Evolutionary conservation across 2,329 filamentous ascomycete species (phyloP), one percentile per base, ranked within the genome.

Genomic region (Bretziella fagacearum): DNA sequence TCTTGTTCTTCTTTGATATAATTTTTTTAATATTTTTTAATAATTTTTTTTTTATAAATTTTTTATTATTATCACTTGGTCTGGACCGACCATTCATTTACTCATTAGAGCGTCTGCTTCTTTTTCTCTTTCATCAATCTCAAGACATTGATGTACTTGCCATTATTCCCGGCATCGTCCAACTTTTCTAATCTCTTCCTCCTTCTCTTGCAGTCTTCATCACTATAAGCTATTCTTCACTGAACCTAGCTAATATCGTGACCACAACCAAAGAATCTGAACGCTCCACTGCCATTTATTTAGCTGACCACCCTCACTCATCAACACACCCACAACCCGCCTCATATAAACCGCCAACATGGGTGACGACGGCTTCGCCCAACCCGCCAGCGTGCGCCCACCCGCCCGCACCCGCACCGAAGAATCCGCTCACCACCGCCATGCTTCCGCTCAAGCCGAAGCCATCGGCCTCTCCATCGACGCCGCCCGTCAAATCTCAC

Each of bases 351-450:
- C n/a, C 10, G 18, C 37, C 32, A 47, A 15, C 7, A 50, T 47
- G 48, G 44, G 39, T 27, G 44, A 50, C 27, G 48, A 50, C 20
- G 48, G 48, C 45, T 44, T 44, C 18, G 26, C 33, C 10, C 48
- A 39, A 29, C 32, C 48, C 18, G 11, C 22, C 15, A 6, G 20
- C 15, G 27, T 43, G 18, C 46, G 30, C 5, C 39, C 48, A n/a
- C 48, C 48, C 1, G 26, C 41, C 3, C 48, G 48, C 10, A 40
- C 48, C 11, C 29, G 35, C 33, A 47, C 44, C 11, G 32, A 50
- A 35, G 48, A 50, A 40, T 42, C 41, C 3, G 13, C 30, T 7
- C 23, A 43, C 26, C 35, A 37, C 33, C 36, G 44, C 22, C 44
- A 50, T 47, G 48, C 44, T 13, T 41, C 48, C 8, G 40, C 40